A percentile compares a stretch with the other conserved stretches of the same genome.
Evolutionary conservation across 1,139 yeast species (phyloP).

Genomic region (Candida sojae): DNA sequence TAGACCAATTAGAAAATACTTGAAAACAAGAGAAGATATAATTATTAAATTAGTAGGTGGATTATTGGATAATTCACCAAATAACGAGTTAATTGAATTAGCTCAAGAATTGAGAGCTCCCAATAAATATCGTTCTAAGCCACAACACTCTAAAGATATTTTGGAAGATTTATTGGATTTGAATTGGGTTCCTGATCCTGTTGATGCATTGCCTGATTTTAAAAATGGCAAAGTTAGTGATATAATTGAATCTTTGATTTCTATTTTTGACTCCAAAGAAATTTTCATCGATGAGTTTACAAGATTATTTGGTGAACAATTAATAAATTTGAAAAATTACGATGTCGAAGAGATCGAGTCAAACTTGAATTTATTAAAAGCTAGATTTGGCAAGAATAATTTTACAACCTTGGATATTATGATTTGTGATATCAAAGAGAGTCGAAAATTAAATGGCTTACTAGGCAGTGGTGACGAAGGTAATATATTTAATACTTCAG

Average conservation of each 20-base stretch:
- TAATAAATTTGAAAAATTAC: conserved; percentile 52
- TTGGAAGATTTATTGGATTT: conserved; percentile 47
- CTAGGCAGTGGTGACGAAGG: background rate
- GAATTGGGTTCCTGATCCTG: conserved; percentile 87
- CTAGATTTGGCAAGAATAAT: conserved; percentile 67
- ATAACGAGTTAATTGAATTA: conserved; percentile 48
- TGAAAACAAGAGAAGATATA: conserved; percentile 75
- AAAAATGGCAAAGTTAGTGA: conserved; percentile 64
- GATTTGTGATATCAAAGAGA: conserved; percentile 73
- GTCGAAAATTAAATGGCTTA: conserved; percentile 25
- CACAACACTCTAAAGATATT: conserved; percentile 7
- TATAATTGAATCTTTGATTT: conserved; percentile 68
- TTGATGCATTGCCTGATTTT: conserved; percentile 90
- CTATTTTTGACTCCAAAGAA: conserved; percentile 80
- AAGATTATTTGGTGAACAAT: conserved; percentile 60
- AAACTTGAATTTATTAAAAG: conserved; percentile 56
- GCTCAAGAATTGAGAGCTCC: conserved; percentile 48
- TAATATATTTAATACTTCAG: conserved; percentile 31
- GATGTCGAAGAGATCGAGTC: conserved; percentile 41
- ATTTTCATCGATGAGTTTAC: conserved; percentile 73
- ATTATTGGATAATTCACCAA: conserved; percentile 53
- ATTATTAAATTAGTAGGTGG: conserved; percentile 72
- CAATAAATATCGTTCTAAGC: conserved; percentile 10
- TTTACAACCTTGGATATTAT: conserved; percentile 78
- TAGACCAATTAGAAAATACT: conserved; percentile 66